Percentiles rank a stretch among this genome's conserved stretches.
Conservation (phyloP, 306 rosid species). For the Lathyrus aphaca region DNA sequence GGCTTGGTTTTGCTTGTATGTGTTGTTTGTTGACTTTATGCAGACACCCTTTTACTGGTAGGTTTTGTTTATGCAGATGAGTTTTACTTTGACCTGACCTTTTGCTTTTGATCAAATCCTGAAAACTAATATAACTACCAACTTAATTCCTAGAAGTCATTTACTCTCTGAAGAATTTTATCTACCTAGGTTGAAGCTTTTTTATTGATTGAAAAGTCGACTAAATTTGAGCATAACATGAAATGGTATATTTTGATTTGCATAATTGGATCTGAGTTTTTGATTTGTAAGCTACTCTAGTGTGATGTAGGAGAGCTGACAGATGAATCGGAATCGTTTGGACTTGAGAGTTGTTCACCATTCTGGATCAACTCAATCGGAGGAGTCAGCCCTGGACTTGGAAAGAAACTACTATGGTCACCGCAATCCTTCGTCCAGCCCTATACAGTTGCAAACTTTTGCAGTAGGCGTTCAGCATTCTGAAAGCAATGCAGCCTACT, state of each 20-base stretch:
- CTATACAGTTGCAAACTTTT: slow-evolving; percentile 76
- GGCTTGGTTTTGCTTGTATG: background rate
- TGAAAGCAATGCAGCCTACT: slow-evolving; percentile 91
- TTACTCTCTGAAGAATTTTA: slow-evolving; percentile 21
- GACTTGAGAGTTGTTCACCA: slow-evolving; percentile 66
- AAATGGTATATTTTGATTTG: slow-evolving; percentile 21
- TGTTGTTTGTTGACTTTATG: slow-evolving; percentile 31
- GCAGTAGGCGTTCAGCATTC: slow-evolving; percentile 83
- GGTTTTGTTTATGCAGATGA: slow-evolving; percentile 25
- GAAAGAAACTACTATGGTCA: slow-evolving; percentile 71
- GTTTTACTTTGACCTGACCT: slow-evolving; percentile 16
- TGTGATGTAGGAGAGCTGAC: slow-evolving; percentile 64
- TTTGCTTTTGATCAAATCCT: slow-evolving; percentile 7
- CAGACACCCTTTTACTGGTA: slow-evolving; percentile 28
- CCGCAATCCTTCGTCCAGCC: slow-evolving; percentile 72
- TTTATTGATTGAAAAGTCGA: slow-evolving; percentile 30
- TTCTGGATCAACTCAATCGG: slow-evolving; percentile 84
- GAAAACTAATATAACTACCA: too few species aligned
- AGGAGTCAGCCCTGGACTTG: slow-evolving; percentile 80
- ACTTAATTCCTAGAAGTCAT: slow-evolving; percentile 1
- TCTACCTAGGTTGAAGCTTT: slow-evolving; percentile 17
- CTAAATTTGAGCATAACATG: slow-evolving; percentile 35
- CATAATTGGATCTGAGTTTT: background rate
- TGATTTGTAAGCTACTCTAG: background rate
- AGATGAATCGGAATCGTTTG: slow-evolving; percentile 69